A percentile compares a stretch with the other conserved stretches of the same genome.
Conservation (phyloP, 2,329 filamentous ascomycete species). For the Cladosporium sp. region DNA sequence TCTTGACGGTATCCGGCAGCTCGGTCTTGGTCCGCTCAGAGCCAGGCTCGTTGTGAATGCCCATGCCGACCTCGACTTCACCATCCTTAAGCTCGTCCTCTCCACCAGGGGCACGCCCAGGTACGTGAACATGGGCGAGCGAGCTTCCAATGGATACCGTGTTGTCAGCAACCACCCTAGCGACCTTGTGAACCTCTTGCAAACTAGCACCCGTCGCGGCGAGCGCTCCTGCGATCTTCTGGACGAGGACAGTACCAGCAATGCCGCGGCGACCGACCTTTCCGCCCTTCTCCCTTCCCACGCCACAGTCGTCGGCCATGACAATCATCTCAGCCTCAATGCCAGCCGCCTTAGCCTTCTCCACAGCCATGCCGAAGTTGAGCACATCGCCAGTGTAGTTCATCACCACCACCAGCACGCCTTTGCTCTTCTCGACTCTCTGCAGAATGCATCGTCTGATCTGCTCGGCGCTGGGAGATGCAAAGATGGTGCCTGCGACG, state of each 20-base stretch:
- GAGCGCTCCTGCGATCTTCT: slow-evolving; percentile 81
- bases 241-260: slow-evolving; percentile 83
- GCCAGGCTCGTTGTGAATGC: slow-evolving; percentile 58
- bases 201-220: slow-evolving; percentile 61
- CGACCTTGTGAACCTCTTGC: slow-evolving; percentile 65
- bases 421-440: slow-evolving; percentile 63
- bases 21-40: slow-evolving; percentile 37
- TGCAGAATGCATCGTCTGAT: slow-evolving; percentile 69
- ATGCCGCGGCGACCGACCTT: slow-evolving; percentile 90
- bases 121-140: slow-evolving; percentile 87
- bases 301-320: slow-evolving; percentile 86
- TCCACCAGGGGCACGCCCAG: slow-evolving; percentile 58
- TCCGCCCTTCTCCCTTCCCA: slow-evolving; percentile 73
- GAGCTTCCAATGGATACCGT: slow-evolving; percentile 80
- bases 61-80: slow-evolving; percentile 66
- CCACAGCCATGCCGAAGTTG: slow-evolving; percentile 89
- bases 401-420: slow-evolving; percentile 87
- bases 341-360: slow-evolving; percentile 79
- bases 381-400: slow-evolving; percentile 63
- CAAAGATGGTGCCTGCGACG: slow-evolving; percentile 83
- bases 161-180: slow-evolving; percentile 65
- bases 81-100: slow-evolving; percentile 53
- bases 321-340: slow-evolving; percentile 80
- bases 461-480: slow-evolving; percentile 74
- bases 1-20: slow-evolving; percentile 42